These are phyloP conservation scores for Amaranthus tricolor DNA, from an alignment of 179 eudicot genomes.

Conservation along the genomic window DNA sequence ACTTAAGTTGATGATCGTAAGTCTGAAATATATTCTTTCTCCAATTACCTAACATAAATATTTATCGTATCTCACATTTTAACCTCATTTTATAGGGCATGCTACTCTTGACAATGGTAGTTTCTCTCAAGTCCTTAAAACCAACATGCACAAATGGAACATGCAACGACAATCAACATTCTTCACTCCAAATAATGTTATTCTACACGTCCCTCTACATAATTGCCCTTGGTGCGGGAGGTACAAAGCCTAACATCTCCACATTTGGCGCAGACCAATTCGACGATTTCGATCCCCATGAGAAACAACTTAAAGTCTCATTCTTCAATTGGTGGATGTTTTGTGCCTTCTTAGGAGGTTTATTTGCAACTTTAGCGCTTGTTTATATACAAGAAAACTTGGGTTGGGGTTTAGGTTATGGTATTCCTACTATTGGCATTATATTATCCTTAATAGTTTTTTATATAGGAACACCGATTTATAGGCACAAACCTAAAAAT, in stretches of 20 bases:
- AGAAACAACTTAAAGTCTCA: conserved; percentile 61
- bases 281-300: conserved; percentile 55
- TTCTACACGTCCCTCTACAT: conserved; percentile 70
- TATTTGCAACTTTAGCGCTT: conserved; percentile 60
- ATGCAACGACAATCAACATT: conserved; percentile 47
- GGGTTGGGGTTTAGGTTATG: conserved; percentile 88
- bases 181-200: conserved; percentile 42
- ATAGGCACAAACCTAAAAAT: conserved; percentile 61
- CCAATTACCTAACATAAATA: neutral
- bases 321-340: conserved; percentile 98
- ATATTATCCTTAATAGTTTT: conserved; percentile 51
- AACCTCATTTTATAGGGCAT: conserved; percentile 51
- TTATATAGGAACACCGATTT: conserved; percentile 62
- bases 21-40: no score
- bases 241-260: conserved; percentile 86
- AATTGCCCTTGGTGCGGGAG: conserved; percentile 79
- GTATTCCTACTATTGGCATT: conserved; percentile 65
- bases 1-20: no score
- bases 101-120: conserved; percentile 66
- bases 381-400: conserved; percentile 79
- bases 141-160: conserved; percentile 55
- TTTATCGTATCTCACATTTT: neutral
- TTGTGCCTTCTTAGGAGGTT: conserved; percentile 59
- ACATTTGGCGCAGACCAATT: conserved; percentile 90
- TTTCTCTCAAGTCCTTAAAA: conserved; percentile 52